A percentile compares a stretch with the other conserved stretches of the same genome.
These are phyloP conservation scores for Senecio squalidus DNA, from an alignment of 140 eudicot genomes.

Conservation along the genomic window DNA sequence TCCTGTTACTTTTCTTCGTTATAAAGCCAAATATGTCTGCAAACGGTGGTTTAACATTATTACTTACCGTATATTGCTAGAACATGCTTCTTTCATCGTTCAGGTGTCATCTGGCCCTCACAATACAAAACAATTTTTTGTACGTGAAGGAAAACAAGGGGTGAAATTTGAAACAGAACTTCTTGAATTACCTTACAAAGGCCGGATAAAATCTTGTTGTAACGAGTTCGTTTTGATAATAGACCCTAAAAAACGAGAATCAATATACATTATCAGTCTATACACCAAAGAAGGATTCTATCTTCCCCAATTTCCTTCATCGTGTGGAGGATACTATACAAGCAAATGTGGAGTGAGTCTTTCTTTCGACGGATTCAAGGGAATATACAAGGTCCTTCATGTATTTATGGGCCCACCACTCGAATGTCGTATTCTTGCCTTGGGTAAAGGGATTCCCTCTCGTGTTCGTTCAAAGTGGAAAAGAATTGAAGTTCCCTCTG, in stretches of 20 bases:
- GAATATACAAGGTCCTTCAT: conserved; percentile 32
- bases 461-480: conserved; percentile 6
- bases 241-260: not conserved
- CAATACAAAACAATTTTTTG: conserved; percentile 2
- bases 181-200: conserved; percentile 12
- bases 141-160: conserved; percentile 14
- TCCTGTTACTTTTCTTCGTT: conserved; percentile 29
- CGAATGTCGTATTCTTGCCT: conserved; percentile 23
- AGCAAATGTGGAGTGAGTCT: conserved; percentile 27
- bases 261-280: conserved; percentile 12
- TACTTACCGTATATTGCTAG: conserved; percentile 13
- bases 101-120: not conserved
- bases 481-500: conserved; percentile 11
- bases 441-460: not conserved
- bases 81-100: conserved; percentile 19
- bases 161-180: conserved; percentile 1
- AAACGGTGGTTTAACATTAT: conserved; percentile 25
- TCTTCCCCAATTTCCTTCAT: conserved; percentile 15
- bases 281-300: conserved; percentile 16
- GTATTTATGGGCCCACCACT: conserved; percentile 21
- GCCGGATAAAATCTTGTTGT: conserved; percentile 29
- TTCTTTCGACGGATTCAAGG: conserved; percentile 21
- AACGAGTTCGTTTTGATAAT: conserved; percentile 25
- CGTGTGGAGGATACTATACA: conserved; percentile 22
- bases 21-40: conserved; percentile 19